Evolutionary conservation across 2,329 filamentous ascomycete species (phyloP), one percentile per base, ranked within the genome.

Genomic region (Calycina herbarum): DNA sequence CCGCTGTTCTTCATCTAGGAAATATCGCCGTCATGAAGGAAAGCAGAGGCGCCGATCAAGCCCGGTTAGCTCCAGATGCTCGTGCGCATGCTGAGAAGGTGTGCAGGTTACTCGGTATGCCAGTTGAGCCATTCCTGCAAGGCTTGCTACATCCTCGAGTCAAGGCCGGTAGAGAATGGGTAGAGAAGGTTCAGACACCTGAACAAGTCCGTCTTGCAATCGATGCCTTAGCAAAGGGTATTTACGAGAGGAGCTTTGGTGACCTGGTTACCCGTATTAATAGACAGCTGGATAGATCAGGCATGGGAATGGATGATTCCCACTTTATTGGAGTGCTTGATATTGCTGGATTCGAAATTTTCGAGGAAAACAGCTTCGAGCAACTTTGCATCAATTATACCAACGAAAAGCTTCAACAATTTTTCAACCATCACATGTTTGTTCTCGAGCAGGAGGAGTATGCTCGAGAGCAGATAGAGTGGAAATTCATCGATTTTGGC

Each of bases 401-500:
- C 68, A 99, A 99, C 79, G 95, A 99, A 78, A 99, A 97, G 78
- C 86, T 99, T 6, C 95, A 99, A 75, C 95, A 99, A 72, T 99
- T 99, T 78, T 99, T 99, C 85, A 99, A 99, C 74, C 95, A 99
- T 76, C 96, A 99, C 81, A 99, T 99, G 95, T 99, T 99, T 75
- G 95, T 99, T 10, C 83, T 99, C 7, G 95, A 99, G 77, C 95
- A 99, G 75, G 95, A 99, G 77, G 95, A 99, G 77, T 99, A 99
- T 77, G 94, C 95, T 8, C 85, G 94, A 59, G 95, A 99, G 76
- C 92, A 97, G 78, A 99, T 99, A 72, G 95, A 99, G 79, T 99
- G 95, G 95, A 93, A 98, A 75, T 99, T 99, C 77, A 99, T 99
- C 75, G 95, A 99, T 78, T 99, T 99, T 76, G 95, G 95, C 20